Conservation (phyloP, 192 early-diverging fungal species). For the Podila epigama region DNA sequence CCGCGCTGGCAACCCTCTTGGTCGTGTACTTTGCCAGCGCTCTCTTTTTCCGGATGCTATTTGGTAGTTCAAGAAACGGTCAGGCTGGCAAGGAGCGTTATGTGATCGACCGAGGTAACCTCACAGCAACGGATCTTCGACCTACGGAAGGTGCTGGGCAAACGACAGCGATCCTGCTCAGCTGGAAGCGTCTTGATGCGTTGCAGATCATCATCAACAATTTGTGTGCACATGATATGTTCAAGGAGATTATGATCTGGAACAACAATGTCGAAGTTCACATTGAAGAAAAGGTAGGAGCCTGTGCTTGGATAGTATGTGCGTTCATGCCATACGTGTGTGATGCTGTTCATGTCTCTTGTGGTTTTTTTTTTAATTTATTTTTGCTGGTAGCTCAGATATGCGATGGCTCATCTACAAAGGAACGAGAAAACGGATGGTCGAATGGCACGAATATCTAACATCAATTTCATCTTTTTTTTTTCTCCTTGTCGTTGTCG, state of each 20-base stretch:
- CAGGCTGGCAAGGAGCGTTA: constrained; percentile 5
- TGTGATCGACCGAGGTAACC: constrained; percentile 39
- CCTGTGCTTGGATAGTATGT: too few relatives aligned
- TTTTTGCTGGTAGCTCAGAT: too few relatives aligned
- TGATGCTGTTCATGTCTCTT: too few relatives aligned
- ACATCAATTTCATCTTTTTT: not conserved
- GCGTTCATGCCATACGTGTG: too few relatives aligned
- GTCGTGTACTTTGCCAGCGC: constrained; percentile 14
- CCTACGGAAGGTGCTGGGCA: constrained; percentile 57
- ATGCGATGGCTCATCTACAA: too few relatives aligned
- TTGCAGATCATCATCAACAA: constrained; percentile 56
- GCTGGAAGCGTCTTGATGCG: constrained; percentile 44
- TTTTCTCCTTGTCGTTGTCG: too few relatives aligned
- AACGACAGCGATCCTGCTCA: constrained; percentile 55
- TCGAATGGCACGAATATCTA: not conserved
- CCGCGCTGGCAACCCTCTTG: not conserved
- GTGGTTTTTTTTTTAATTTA: too few relatives aligned
- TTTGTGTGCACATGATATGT: constrained; percentile 64
- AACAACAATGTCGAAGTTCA: constrained; percentile 57
- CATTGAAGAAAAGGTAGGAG: constrained; percentile 52
- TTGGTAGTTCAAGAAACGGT: constrained; percentile 2
- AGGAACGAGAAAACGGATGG: too few relatives aligned
- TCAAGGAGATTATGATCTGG: constrained; percentile 63
- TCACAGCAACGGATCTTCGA: constrained; percentile 44
- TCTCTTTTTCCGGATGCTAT: constrained; percentile 19